Base-by-base conservation (phyloP, 2,329 filamentous ascomycete genomes). In the Reticulascus tulasneorum region DNA sequence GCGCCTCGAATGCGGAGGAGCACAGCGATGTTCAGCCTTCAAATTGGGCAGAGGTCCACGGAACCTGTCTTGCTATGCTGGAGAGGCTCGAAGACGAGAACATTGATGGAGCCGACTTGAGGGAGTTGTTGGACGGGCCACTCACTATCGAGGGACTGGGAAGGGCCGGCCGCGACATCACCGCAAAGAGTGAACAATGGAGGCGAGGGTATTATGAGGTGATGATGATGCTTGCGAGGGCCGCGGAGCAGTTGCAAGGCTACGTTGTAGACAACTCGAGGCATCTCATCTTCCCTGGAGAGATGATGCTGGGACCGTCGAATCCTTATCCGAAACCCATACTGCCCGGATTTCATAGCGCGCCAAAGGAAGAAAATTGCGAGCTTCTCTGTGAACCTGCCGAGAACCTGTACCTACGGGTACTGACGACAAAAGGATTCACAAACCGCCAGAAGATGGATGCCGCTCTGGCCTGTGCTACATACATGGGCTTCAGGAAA, bases 141-240 rank as follows among this genome's bases (percentile, higher is more conserved):
- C 61, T 74, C 4, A 53, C 68, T 25, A 66, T 80, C n/a, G 70
- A 72, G 4, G 75, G 71, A 0, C 50, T 78, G 19, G 76, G 74
- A 0, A 67, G 62, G 37, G 66, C 52, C 1, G 56, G 79, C 1
- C 79, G 78, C 46, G 86, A 95, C 55, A 67, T 93, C 37, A 77
- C 77, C 2, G 72, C 63, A 7, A 94, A 89, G 66, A 83, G 80
- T 45, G 87, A 94, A 59, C 71, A 83, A 32, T 97, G 90, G 91
- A 72, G 84, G 50, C 73, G 86, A 37, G 89, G 88, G 1, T 97
- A 97, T 61, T 89, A 84, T 52, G 80, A 94, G 52, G 75, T 82
- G 4, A 64, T 96, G 29, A 86, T 96, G 78, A 73, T 83, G 9
- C 78, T 79, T 41, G 90, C 84, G 1, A 77, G 78, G 47, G 79